Base-by-base conservation (phyloP, 345 rosid species). In the Mercurialis annua region DNA sequence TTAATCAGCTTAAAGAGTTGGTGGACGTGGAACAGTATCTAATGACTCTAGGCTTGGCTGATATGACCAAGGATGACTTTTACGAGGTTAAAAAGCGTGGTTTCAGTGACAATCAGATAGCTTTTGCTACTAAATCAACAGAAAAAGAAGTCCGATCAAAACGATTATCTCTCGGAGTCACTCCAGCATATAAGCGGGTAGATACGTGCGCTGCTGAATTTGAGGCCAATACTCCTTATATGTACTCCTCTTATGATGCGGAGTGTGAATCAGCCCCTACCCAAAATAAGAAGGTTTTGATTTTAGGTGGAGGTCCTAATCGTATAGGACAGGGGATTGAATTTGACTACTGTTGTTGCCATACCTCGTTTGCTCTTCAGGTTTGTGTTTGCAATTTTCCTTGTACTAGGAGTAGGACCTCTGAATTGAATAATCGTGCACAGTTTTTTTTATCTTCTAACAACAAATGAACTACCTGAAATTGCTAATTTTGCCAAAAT, bases 191-290 rank as follows among this genome's bases (percentile, higher is more conserved):
- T 71, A 94, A 94, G 80, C 79, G 97, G 71, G 99, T 94, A 17
- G 99, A 94, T 78, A 92, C 99, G 24, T 92, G 99, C 73, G 98
- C 99, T 65, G 98, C 99, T 15, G 99, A 94, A 79, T 92, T 94
- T 70, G 98, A 94, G 83, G 98, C 99, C 7, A 79, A 87, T 67
- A 91, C 99, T 58, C 99, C 97, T 15, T 91, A 87, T 74, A 89
- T 94, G 99, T 94, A 89, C 70, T 94, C 99, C 26, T 87, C 96
- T 24, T 94, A 91, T 77, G 99, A 94, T 83, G 62, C 64, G 16
- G 99, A 94, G 80, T 94, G 99, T 40, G 99, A 91, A 80, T 91
- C 99, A 68, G 87, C 86, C 64, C 95, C 99, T 26, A 91, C 87
- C 60, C 72, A 21, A 65, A 86, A 66, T 75, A 87, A 83, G 77